Evolutionary conservation across 768 basidiomycete genomes (phyloP), one percentile per base, ranked within the genome.

Genomic region (Lentinus brumalis): DNA sequence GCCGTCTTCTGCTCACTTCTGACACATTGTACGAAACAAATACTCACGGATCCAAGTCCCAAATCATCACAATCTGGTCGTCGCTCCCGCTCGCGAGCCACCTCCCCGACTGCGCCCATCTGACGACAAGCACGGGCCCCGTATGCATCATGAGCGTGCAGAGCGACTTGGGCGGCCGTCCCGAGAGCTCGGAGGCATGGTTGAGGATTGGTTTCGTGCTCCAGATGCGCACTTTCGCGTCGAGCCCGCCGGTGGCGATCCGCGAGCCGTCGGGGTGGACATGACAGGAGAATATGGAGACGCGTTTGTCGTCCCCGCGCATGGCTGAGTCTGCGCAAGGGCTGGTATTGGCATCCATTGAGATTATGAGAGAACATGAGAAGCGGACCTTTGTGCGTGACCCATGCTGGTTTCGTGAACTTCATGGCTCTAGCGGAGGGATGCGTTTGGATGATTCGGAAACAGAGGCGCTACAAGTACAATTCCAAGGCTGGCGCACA

Each of bases 71-170:
- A 65, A 96, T 91, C 71, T 89, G 86, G 71, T 98, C 97, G 74
- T 99, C 97, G 64, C 94, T 94, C 21, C 97, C 97, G 69, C 92
- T 96, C 5, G 97, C 97, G 18, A 99, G 79, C 88, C 91, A 98
- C 53, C 90, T 78, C 10, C 97, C 97, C 10, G 91, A 92, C 74
- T 95, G 87, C 11, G 94, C 92, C 96, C 96, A 99, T 50, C 96
- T 77, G 16, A 98, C 91, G 14, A 89, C 86, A 31, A 98, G 78
- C 2, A 99, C 96, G 0, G 95, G 91, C 0, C 96, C 96, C 0
- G 91, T 93, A 71, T 99, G 97, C 85, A 94, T 92, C 2, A 89
- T 86, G 56, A 98, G 81, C 0, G 96, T 98, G 67, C 92, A 94
- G 30, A 98, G 78, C 14, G 90, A 85, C 71, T 94, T 96, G 14